Base-by-base conservation (phyloP, 1,284 basidiomycete species). In the Termitomyces sp. region DNA sequence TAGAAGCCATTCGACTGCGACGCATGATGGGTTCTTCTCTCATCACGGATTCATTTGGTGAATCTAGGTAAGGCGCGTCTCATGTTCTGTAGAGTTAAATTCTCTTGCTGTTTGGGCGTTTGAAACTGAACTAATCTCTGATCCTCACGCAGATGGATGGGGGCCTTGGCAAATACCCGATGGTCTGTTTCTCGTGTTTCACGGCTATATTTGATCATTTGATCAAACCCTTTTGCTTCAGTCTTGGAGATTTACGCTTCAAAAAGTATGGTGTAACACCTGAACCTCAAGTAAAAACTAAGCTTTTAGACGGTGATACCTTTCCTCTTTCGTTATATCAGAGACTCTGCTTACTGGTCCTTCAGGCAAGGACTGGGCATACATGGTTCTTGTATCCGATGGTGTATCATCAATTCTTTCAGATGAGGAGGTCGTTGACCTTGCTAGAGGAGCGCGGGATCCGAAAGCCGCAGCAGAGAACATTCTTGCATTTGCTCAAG, bases 31-130 rank as follows among this genome's bases (percentile, higher is more conserved):
- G 91, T 14, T 88, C 88, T 6, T 86, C 91, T 1, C 72, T 97
- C 26, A 89, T 97, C 43, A 91, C 92, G 4, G 96, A 99, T 67
- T 94, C 91, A 3, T 99, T 94, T 64, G 96, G 97, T 31, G 96
- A 99, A 75, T 84, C 87, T 39, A 77, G 93, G 86, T 88, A 62
- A 58, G 77, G 62, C 11, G 24, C 34, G 19, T 21, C n/a, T 30
- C 1, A 30, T 30, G 2, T 7, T 35, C 21, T 46, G 10, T n/a
- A 21, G 33, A 21, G n/a, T 46, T 16, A 5, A 35, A 18, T 26
- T 14, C 31, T 45, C n/a, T 42, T 24, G 39, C 18, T 30, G 13
- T 19, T 30, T 5, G 18, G 21, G 46, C 19, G 5, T 28, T 13
- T 28, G 3, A 21, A 3, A 5, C 9, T 31, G 6, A 49, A 42